Evolutionary conservation across 2,329 filamentous ascomycete genomes (phyloP).

Genomic region (Fusarium sp.): DNA sequence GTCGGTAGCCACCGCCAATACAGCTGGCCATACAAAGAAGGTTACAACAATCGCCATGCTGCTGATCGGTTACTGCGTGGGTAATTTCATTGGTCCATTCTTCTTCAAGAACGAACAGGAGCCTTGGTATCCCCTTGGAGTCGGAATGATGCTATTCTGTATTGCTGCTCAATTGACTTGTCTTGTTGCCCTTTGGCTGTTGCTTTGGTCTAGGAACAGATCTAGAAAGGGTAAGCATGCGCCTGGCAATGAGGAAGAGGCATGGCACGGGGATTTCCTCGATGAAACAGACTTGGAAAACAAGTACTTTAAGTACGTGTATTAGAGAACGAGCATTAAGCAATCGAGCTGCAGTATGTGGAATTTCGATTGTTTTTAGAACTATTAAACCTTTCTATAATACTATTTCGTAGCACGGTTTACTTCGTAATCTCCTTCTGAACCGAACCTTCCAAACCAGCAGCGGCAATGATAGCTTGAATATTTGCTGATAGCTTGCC

Average conservation of each 20-base stretch:
- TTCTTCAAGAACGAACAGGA: slow-evolving; percentile 49
- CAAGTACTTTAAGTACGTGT: slow-evolving; percentile 29
- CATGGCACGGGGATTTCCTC: slow-evolving; percentile 19
- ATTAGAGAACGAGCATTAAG: not conserved
- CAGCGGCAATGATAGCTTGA: no score
- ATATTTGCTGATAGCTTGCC: no score
- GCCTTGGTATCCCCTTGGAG: slow-evolving; percentile 19
- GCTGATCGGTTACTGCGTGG: slow-evolving; percentile 56
- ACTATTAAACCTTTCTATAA: no score
- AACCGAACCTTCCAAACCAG: no score
- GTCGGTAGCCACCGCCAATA: slow-evolving; percentile 36
- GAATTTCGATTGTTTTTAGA: no score
- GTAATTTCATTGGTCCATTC: slow-evolving; percentile 55
- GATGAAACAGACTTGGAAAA: slow-evolving; percentile 30
- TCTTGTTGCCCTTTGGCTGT: slow-evolving; percentile 17
- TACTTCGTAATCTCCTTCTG: no score
- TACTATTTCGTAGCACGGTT: no score
- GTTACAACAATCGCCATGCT: slow-evolving; percentile 57
- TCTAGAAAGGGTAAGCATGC: slow-evolving; percentile 12
- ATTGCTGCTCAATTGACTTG: slow-evolving; percentile 17
- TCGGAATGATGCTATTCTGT: slow-evolving; percentile 35
- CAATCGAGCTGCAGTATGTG: no score
- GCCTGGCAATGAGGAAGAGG: slow-evolving; percentile 6
- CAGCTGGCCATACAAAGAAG: slow-evolving; percentile 54
- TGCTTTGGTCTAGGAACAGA: slow-evolving; percentile 20